phyloP scores from a whole-genome alignment of 345 rosid genomes.

The Citrus australasica region DNA sequence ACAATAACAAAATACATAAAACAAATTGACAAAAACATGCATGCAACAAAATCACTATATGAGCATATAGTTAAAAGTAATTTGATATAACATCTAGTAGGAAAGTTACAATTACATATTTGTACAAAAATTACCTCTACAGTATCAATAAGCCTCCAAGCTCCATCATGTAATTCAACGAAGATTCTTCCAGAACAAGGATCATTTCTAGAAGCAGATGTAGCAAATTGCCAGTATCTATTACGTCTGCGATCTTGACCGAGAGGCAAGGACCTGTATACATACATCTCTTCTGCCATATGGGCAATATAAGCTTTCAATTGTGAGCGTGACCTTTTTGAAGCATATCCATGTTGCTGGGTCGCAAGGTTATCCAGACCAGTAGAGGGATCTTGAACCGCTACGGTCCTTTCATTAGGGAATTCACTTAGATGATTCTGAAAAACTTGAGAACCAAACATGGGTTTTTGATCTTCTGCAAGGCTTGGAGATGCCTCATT shows the following conservation, averaged over 20 bases:
- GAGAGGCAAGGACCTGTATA: constrained; percentile 92
- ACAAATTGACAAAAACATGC: background rate
- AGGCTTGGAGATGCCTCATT: constrained; percentile 54
- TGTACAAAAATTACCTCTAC: constrained; percentile 58
- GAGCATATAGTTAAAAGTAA: background rate
- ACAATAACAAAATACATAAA: background rate
- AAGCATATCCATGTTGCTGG: constrained; percentile 68
- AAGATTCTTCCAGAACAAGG: constrained; percentile 88
- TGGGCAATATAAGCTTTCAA: constrained; percentile 87
- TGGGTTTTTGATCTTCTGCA: constrained; percentile 50
- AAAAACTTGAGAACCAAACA: constrained; percentile 37
- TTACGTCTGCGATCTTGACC: constrained; percentile 98
- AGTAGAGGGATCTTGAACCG: constrained; percentile 42
- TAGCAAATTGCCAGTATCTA: constrained; percentile 95
- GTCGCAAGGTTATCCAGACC: constrained; percentile 48
- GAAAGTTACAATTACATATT: background rate
- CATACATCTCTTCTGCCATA: constrained; percentile 89
- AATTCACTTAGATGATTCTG: constrained; percentile 41
- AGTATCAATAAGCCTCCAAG: constrained; percentile 87
- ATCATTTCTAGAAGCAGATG: constrained; percentile 82
- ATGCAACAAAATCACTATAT: background rate
- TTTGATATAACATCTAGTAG: background rate
- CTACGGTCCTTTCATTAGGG: constrained; percentile 40
- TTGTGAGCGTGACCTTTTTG: constrained; percentile 84
- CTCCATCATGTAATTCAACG: constrained; percentile 76